Conservation (phyloP, 306 rosid species). For the Malus fusca region DNA sequence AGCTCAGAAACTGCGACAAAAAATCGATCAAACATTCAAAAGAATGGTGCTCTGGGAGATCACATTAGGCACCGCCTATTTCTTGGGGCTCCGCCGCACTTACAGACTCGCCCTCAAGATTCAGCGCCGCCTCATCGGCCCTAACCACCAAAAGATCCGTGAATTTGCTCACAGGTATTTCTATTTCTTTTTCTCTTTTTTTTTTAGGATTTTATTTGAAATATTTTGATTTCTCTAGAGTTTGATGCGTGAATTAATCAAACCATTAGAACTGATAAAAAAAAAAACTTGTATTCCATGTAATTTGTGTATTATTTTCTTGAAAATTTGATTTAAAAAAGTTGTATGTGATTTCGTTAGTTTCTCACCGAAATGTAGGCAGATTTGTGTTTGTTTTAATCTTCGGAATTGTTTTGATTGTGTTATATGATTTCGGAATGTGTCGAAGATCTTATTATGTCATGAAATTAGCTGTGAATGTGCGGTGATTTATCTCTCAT, state of each 20-base stretch:
- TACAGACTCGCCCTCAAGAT: constrained; percentile 63
- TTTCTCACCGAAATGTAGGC: too few species aligned
- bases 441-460: too few species aligned
- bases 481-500: not conserved
- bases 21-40: not conserved
- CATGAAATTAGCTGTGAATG: not conserved
- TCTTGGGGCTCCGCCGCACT: constrained; percentile 80
- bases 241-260: too few species aligned
- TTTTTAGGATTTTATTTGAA: too few species aligned
- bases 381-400: too few species aligned
- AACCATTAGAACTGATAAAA: too few species aligned
- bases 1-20: not conserved
- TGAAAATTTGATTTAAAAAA: too few species aligned
- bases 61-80: constrained; percentile 86
- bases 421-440: too few species aligned
- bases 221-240: not conserved
- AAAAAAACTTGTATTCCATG: too few species aligned
- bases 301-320: too few species aligned
- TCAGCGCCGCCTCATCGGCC: constrained; percentile 60
- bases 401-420: too few species aligned
- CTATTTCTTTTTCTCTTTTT: not conserved
- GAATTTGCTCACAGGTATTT: constrained; percentile 59
- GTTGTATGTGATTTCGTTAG: too few species aligned
- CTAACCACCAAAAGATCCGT: constrained; percentile 59
- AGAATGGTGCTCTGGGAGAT: constrained; percentile 96